Conservation (phyloP, 768 basidiomycete genomes). For the Russula ochroleuca region DNA sequence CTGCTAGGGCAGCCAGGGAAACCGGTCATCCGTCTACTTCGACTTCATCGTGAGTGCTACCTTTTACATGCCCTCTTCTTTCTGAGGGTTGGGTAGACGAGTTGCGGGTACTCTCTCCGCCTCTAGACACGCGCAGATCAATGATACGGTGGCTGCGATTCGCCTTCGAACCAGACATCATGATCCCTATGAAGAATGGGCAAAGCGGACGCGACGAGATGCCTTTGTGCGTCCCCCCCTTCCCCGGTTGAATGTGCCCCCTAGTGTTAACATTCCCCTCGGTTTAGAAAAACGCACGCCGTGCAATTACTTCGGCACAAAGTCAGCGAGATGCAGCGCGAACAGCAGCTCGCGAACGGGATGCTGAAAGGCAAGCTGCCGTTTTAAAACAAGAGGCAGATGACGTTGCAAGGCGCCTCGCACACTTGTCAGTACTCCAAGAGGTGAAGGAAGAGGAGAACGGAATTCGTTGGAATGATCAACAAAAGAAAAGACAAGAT, state of each 20-base stretch:
- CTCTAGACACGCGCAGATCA: slow-evolving; percentile 36
- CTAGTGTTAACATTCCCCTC: neutral
- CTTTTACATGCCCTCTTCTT: neutral
- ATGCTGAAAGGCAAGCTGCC: slow-evolving; percentile 36
- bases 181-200: slow-evolving; percentile 51
- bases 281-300: slow-evolving; percentile 40
- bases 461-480: slow-evolving; percentile 43
- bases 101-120: neutral
- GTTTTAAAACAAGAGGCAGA: slow-evolving; percentile 48
- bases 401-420: slow-evolving; percentile 48
- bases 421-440: slow-evolving; percentile 41
- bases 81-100: slow-evolving; percentile 12
- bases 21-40: neutral
- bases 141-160: slow-evolving; percentile 47
- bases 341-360: slow-evolving; percentile 24
- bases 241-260: neutral
- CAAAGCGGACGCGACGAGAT: slow-evolving; percentile 45
- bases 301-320: slow-evolving; percentile 30
- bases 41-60: slow-evolving; percentile 16
- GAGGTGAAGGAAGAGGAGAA: slow-evolving; percentile 46
- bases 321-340: slow-evolving; percentile 26
- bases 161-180: slow-evolving; percentile 41
- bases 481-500: slow-evolving; percentile 46
- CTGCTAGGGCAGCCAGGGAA: neutral
- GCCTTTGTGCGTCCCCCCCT: slow-evolving; percentile 39